Evolutionary conservation across 495 filamentous ascomycete genomes (phyloP).

Genomic region (Trichoderma reesei): DNA sequence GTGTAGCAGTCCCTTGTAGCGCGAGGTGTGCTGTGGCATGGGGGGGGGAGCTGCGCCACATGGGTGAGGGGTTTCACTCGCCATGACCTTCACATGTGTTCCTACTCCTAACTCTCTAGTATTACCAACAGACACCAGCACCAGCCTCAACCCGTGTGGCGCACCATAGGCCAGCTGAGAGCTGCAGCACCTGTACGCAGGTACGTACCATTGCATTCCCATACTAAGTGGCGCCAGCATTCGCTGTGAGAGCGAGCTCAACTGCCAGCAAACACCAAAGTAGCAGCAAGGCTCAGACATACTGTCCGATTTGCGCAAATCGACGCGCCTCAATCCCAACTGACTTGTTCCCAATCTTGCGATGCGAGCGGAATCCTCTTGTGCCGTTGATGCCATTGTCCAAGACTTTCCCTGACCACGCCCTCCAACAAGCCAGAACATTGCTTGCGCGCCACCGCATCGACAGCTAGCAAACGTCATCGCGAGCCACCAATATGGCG

Average conservation of each 20-base stretch:
- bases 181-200: background rate
- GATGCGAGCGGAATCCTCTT: background rate
- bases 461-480: background rate
- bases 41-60: background rate
- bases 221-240: background rate
- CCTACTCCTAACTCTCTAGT: no score
- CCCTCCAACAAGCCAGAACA: background rate
- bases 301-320: background rate
- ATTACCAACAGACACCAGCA: background rate
- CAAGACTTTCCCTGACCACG: background rate
- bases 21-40: background rate
- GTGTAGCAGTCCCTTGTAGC: no score
- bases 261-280: background rate
- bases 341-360: background rate
- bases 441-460: background rate
- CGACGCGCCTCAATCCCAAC: background rate
- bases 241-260: background rate
- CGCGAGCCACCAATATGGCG: slow-evolving; percentile 15
- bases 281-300: background rate
- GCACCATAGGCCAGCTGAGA: background rate
- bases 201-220: background rate
- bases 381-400: background rate
- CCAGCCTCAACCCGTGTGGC: background rate
- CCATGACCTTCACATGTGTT: background rate
- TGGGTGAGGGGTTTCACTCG: background rate